phyloP scores from a whole-genome alignment of 2,329 filamentous ascomycete species.

The Hortaea sp. region DNA sequence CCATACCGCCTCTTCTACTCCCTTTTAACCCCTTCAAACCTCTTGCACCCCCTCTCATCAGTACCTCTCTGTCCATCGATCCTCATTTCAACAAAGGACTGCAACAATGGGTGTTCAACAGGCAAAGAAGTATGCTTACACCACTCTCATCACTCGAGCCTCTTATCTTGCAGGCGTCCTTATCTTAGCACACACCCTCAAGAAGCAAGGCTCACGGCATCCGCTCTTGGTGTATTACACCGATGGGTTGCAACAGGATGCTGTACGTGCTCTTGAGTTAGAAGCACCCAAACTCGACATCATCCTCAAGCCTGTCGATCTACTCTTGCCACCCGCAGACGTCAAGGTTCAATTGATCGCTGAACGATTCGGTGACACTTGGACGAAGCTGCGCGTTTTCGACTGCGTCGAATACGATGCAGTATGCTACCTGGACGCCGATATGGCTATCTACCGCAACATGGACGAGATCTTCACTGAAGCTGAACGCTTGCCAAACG shows the following conservation, averaged over 20 bases:
- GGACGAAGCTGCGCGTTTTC: slow-evolving; percentile 47
- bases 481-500: slow-evolving; percentile 25
- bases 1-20: no score
- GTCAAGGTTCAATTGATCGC: slow-evolving; percentile 28
- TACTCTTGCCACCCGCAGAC: slow-evolving; percentile 25
- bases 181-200: slow-evolving; percentile 40
- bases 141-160: slow-evolving; percentile 42
- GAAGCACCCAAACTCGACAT: slow-evolving; percentile 34
- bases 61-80: no score
- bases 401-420: slow-evolving; percentile 27
- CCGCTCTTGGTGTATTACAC: slow-evolving; percentile 44
- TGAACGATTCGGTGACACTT: slow-evolving; percentile 44
- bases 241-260: slow-evolving; percentile 30
- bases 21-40: no score
- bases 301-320: slow-evolving; percentile 30
- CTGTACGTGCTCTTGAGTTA: slow-evolving; percentile 31
- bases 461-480: slow-evolving; percentile 38
- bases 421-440: slow-evolving; percentile 43
- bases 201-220: slow-evolving; percentile 35
- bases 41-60: no score
- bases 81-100: no score
- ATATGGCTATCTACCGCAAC: slow-evolving; percentile 38
- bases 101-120: neutral
- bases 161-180: slow-evolving; percentile 44
- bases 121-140: slow-evolving; percentile 31